Percentiles rank a stretch among this genome's conserved stretches.
Evolutionary conservation across 2,329 filamentous ascomycete genomes (phyloP).

Genomic region (Pestalotiopsis sp.): DNA sequence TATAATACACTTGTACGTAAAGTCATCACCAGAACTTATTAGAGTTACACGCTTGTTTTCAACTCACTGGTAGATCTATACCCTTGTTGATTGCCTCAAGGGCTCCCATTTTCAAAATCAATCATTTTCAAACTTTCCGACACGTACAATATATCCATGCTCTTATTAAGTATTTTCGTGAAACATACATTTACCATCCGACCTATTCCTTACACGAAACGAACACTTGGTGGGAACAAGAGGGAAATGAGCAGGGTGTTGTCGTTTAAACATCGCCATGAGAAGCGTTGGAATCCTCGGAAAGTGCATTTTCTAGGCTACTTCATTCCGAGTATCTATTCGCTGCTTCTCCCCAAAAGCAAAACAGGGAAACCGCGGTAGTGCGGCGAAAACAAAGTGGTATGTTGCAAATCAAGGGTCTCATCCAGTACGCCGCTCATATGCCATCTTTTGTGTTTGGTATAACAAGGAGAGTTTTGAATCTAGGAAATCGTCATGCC

Average conservation of each 20-base stretch:
- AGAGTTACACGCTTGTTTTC: too few species aligned
- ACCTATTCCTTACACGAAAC: not conserved
- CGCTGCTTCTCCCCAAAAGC: not conserved
- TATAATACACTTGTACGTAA: too few species aligned
- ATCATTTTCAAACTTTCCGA: not conserved
- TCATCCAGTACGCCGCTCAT: slow-evolving; percentile 4
- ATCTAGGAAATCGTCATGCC: slow-evolving; percentile 12
- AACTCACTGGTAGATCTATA: too few species aligned
- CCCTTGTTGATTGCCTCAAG: too few species aligned
- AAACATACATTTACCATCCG: not conserved
- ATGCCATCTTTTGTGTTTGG: not conserved
- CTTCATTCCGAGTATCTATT: not conserved
- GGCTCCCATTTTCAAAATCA: not conserved
- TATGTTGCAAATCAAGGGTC: slow-evolving; percentile 4
- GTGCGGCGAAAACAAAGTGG: not conserved
- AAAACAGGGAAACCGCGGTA: not conserved
- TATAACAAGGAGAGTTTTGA: not conserved
- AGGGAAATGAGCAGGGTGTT: not conserved
- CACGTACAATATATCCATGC: not conserved
- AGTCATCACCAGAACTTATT: too few species aligned
- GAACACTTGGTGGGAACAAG: not conserved
- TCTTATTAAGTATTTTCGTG: not conserved
- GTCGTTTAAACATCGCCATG: not conserved
- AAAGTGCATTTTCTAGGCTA: not conserved
- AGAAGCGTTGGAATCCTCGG: not conserved